Conservation (phyloP, 1,284 basidiomycete species). For the Melampsora medusae region DNA sequence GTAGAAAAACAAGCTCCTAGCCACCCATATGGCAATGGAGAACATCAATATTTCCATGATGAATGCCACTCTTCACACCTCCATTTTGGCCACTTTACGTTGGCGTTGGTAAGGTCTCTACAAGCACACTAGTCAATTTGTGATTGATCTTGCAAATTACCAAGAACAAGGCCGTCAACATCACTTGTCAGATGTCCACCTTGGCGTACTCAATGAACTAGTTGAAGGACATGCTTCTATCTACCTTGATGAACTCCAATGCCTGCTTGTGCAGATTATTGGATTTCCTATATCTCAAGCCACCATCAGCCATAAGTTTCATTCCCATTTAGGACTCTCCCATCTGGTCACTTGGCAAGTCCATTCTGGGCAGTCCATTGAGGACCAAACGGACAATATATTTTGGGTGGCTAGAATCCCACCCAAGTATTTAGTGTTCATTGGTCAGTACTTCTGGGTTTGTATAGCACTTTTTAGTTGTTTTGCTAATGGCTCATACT, state of each 20-base stretch:
- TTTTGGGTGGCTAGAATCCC: neutral
- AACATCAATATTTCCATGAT: no score
- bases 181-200: neutral
- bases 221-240: neutral
- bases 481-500: neutral
- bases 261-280: no score
- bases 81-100: neutral
- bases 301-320: no score
- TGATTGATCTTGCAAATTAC: conserved; percentile 5
- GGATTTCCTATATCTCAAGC: no score
- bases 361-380: no score
- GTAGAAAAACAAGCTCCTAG: no score
- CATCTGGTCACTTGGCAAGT: no score
- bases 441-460: conserved; percentile 7
- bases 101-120: neutral
- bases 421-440: neutral
- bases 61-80: no score
- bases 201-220: neutral
- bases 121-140: neutral
- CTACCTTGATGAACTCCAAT: conserved; percentile 10
- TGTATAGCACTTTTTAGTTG: neutral
- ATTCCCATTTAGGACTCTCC: no score
- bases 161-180: neutral
- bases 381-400: neutral
- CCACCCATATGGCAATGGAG: no score